Base-by-base conservation (phyloP, 345 rosid species). In the Murraya paniculata region DNA sequence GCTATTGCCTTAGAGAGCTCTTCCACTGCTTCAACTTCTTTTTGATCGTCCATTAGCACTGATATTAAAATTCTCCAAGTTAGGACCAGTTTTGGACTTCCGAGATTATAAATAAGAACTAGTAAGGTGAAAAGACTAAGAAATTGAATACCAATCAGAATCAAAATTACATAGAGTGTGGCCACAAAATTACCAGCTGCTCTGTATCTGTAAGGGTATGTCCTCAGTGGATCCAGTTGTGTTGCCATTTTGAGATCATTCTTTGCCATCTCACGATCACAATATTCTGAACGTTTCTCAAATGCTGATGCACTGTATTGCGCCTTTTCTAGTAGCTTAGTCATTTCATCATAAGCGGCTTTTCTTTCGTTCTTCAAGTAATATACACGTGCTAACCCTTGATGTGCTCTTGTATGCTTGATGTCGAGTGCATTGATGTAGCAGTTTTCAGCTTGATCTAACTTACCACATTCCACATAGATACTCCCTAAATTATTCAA, bases 21-120 rank as follows among this genome's bases (percentile, higher is more conserved):
- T 81, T 92, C 90, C 45, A 92, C 86, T 58, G 99, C 99, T 82
- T 90, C 95, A 2, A 80, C 80, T 85, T 93, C 97, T 69, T 89
- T 93, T 81, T 90, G 97, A 77, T 90, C 97, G 79, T 95, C 98
- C 99, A 95, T 95, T 61, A 95, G 81, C 80, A 93, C 99, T 95
- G 89, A 45, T 69, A 75, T 78, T 33, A 59, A 1, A 50, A 62
- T 21, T 21, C 33, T 60, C 71, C 5, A 69, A 58, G 82, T 84
- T 30, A 86, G 81, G 22, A 62, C 11, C 58, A 13, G 58, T 67
- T 56, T 38, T 22, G 31, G 16, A 55, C 36, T 67, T 64, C 27
- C 1, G 22, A 62, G 68, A 50, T 56, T 25, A 76, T 58, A 64
- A 62, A 27, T 4, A 1, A 11, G 59, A 19, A 53, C 35, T 30